Conservation (phyloP, 140 eudicot species). For the Ambrosia hybrid region DNA sequence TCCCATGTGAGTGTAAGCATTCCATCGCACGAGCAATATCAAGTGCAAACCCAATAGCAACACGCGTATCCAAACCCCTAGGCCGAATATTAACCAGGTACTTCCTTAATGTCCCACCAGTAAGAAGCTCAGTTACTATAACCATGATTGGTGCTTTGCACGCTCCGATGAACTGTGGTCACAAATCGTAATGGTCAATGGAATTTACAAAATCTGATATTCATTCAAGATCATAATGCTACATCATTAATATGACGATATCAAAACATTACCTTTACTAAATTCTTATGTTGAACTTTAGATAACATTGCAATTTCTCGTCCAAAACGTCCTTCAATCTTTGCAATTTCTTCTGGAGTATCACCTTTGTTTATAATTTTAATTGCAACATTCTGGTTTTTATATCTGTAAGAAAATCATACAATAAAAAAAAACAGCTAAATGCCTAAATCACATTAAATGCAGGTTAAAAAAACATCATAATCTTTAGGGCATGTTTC, state of each 20-base stretch:
- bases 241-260: background rate
- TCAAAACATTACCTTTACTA: constrained; percentile 66
- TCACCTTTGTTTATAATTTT: constrained; percentile 79
- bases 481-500: background rate
- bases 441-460: constrained; percentile 11
- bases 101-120: constrained; percentile 86
- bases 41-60: constrained; percentile 88
- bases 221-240: constrained; percentile 1
- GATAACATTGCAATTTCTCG: constrained; percentile 96
- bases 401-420: constrained; percentile 51
- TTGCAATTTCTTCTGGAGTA: constrained; percentile 82
- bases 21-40: constrained; percentile 99
- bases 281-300: constrained; percentile 84
- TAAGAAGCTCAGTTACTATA: constrained; percentile 81
- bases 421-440: constrained; percentile 23
- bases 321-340: constrained; percentile 73
- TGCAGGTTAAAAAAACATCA: background rate
- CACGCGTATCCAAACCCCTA: constrained; percentile 61
- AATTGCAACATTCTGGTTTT: constrained; percentile 78
- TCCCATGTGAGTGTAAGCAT: constrained; percentile 92
- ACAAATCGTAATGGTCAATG: no score
- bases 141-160: constrained; percentile 97
- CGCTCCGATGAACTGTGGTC: constrained; percentile 94
- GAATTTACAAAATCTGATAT: background rate
- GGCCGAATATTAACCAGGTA: constrained; percentile 79